phyloP scores from a whole-genome alignment of 352 stramenopile genomes.

The Thalassiosira livingstoniorum region DNA sequence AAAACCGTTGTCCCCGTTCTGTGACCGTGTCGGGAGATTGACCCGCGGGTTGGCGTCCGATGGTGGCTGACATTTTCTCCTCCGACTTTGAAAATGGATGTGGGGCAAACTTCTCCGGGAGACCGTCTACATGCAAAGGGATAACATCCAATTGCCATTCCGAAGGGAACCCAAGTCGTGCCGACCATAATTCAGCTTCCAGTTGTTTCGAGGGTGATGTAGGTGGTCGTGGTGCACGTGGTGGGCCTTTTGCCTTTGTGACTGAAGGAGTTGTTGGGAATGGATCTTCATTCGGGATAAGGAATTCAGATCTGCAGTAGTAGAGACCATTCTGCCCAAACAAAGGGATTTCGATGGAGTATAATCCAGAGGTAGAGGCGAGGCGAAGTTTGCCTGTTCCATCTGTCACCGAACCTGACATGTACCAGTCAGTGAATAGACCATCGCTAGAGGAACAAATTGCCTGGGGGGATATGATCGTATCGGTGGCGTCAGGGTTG shows the following conservation, averaged over 20 bases:
- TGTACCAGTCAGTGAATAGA: background rate
- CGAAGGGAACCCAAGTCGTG: constrained; percentile 8
- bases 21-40: background rate
- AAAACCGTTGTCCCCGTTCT: background rate
- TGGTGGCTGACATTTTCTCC: background rate
- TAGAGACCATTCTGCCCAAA: background rate
- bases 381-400: background rate
- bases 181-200: constrained; percentile 20
- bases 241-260: background rate
- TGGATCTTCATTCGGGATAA: background rate
- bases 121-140: background rate
- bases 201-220: background rate
- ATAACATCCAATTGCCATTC: constrained; percentile 29
- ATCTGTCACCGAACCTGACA: background rate
- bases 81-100: constrained; percentile 17
- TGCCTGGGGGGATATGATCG: constrained; percentile 14
- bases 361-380: background rate
- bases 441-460: background rate
- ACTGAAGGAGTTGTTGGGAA: background rate
- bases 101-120: constrained; percentile 11
- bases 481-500: constrained; percentile 10
- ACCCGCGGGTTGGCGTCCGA: background rate
- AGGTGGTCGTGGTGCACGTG: background rate
- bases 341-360: background rate
- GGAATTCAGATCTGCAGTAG: background rate